Evolutionary conservation across 169 alveolate species (phyloP).

Genomic region (Toxoplasma gondii): DNA sequence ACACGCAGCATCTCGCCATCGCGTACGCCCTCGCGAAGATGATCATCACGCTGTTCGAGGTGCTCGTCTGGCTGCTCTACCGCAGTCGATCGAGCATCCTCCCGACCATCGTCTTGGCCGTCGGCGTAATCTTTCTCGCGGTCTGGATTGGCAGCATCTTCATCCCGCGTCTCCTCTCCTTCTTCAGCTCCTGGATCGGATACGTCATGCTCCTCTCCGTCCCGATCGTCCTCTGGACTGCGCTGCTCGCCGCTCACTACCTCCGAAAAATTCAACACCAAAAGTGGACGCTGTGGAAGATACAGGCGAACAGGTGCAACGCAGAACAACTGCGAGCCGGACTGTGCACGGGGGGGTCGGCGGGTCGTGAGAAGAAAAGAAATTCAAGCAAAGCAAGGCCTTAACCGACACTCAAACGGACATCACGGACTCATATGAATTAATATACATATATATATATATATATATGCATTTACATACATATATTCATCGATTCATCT

Average conservation of each 20-base stretch:
- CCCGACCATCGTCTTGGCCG: conserved; percentile 37
- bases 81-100: conserved; percentile 46
- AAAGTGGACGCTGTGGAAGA: conserved; percentile 64
- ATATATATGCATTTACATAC: not conserved
- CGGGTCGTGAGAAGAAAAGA: not conserved
- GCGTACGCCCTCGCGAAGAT: conserved; percentile 64
- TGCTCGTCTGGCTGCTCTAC: conserved; percentile 64
- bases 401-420: not conserved
- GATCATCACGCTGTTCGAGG: conserved; percentile 62
- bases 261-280: conserved; percentile 65
- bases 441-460: not conserved
- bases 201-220: conserved; percentile 66
- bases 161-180: conserved; percentile 61
- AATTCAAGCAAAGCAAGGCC: not conserved
- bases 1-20: conserved; percentile 55
- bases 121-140: conserved; percentile 51
- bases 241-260: conserved; percentile 66
- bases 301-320: conserved; percentile 64
- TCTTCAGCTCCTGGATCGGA: conserved; percentile 66
- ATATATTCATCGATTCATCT: not conserved
- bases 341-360: not conserved
- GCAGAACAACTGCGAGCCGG: not conserved
- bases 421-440: not conserved
- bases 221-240: conserved; percentile 66
- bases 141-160: conserved; percentile 61